These are phyloP conservation scores for Xylaria sp. DNA, from an alignment of 2,329 filamentous ascomycete genomes.

Conservation along the genomic window DNA sequence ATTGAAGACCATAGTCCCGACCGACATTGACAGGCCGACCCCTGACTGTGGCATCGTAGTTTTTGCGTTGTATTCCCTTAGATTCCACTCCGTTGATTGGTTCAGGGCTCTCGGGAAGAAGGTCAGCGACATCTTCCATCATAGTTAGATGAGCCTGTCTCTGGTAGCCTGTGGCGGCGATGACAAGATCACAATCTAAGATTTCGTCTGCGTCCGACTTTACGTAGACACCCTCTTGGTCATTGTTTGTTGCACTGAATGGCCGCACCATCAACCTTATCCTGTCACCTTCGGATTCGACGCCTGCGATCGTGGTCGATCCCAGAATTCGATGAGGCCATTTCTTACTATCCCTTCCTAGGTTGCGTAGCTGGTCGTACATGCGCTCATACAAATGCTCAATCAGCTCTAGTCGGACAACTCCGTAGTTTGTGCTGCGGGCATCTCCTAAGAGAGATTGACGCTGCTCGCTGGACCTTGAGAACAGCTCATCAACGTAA, in stretches of 20 bases:
- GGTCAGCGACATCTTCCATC: conserved; percentile 71
- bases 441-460: conserved; percentile 72
- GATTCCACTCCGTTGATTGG: conserved; percentile 32
- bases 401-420: conserved; percentile 89
- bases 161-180: conserved; percentile 89
- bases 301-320: conserved; percentile 71
- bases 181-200: conserved; percentile 80
- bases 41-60: conserved; percentile 60
- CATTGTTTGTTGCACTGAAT: conserved; percentile 40
- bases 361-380: conserved; percentile 83
- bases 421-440: conserved; percentile 91
- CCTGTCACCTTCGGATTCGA: conserved; percentile 63
- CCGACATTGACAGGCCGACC: conserved; percentile 62
- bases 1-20: conserved; percentile 82
- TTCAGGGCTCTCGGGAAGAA: conserved; percentile 66
- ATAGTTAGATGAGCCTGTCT: conserved; percentile 82
- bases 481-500: conserved; percentile 80
- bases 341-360: conserved; percentile 72
- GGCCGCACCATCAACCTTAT: conserved; percentile 71
- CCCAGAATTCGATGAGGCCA: conserved; percentile 88
- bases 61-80: conserved; percentile 32
- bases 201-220: conserved; percentile 61
- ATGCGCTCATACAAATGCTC: conserved; percentile 88
- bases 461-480: conserved; percentile 72
- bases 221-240: conserved; percentile 39